Base-by-base conservation (phyloP, 257 asterid genomes). In the Solanum bulbocastanum region DNA sequence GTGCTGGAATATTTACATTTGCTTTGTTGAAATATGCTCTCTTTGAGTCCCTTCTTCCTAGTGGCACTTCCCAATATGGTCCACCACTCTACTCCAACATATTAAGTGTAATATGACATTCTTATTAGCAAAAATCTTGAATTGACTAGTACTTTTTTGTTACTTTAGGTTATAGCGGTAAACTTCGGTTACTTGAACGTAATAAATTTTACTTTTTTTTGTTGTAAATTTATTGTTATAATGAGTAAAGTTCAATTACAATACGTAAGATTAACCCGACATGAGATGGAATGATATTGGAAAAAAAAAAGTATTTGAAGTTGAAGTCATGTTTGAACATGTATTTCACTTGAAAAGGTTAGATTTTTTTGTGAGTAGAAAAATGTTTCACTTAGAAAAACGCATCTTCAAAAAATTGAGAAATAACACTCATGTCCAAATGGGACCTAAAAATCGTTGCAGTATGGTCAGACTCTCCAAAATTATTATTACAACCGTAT, bases 51-150 rank as follows among this genome's bases (percentile, higher is more conserved):
- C 92, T 93, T 87, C 98, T 93, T 39, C 98, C 98, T 86, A 96
- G 68, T 56, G 95, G 92, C 76, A 96, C 98, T 85, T 94, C 98
- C 98, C 98, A 95, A 65, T 93, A 95, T 8, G 98, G 97, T 49
- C 98, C 98, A 10, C 98, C 98, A 69, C 98, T 95, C 98, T 94
- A 92, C 75, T 83, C 36, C 42, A 76, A 35, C 78, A 40, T 56
- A 32, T 40, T 22, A 18, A 1, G 5, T 68, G 22, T n/a, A 40
- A 40, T 40, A 40, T 40, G 37, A 20, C 82, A 74, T 2, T 36
- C 14, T 11, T 74, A 18, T 33, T 25, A n/a, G n/a, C 37, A 25
- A 78, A 72, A 4, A 14, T 25, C 6, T 32, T 42, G 35, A 76
- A 78, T 25, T 76, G 15, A 75, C 30, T 5, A 23, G 83, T 25